phyloP scores from a whole-genome alignment of 768 basidiomycete species.

The Peribolospora kevripleyi region DNA sequence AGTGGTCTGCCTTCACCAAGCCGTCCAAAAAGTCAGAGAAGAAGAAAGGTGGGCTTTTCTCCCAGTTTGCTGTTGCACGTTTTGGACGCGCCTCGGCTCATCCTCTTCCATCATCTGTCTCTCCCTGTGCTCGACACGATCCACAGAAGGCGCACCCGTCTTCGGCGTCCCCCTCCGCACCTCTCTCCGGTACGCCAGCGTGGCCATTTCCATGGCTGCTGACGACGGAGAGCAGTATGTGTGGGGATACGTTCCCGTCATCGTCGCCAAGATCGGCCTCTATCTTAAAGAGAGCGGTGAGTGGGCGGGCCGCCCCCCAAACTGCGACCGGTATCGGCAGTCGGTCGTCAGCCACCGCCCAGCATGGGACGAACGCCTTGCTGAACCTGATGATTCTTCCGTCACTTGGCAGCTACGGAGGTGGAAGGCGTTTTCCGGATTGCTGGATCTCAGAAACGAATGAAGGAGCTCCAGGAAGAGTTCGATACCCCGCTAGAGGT shows the following conservation, averaged over 20 bases:
- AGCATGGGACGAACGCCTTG: not conserved
- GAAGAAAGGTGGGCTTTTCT: too few species aligned
- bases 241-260: constrained; percentile 87
- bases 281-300: constrained; percentile 83
- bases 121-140: too few species aligned
- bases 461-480: constrained; percentile 74
- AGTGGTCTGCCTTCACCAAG: too few species aligned
- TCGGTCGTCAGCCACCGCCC: too few species aligned
- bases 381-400: not conserved
- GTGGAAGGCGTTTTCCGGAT: constrained; percentile 84
- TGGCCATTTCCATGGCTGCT: constrained; percentile 77
- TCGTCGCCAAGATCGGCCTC: constrained; percentile 88
- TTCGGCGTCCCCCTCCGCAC: constrained; percentile 70
- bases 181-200: constrained; percentile 61
- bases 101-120: too few species aligned
- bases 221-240: constrained; percentile 53
- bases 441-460: constrained; percentile 80
- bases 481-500: constrained; percentile 80
- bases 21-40: too few species aligned
- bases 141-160: constrained; percentile 21
- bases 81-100: too few species aligned
- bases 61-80: too few species aligned
- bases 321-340: not conserved
- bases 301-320: constrained; percentile 5
- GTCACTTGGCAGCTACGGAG: constrained; percentile 39